Evolutionary conservation across 768 basidiomycete species (phyloP), one percentile per base, ranked within the genome.

Genomic region (Baorangia bicolor): DNA sequence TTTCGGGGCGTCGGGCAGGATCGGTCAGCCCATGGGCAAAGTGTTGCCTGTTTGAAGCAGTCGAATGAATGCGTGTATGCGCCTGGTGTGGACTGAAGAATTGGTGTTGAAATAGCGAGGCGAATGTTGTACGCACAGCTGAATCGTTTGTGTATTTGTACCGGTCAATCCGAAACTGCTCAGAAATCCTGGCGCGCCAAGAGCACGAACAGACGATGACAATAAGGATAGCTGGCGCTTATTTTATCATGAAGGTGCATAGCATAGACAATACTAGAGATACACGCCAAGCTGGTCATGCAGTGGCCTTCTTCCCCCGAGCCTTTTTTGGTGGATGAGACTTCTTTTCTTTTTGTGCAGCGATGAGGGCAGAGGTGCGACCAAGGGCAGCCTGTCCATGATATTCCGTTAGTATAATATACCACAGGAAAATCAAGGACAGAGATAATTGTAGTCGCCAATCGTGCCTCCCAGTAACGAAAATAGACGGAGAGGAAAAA

Each of bases 331-430:
- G 75, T 66, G 80, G 88, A 61, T 72, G 64, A 12, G 82, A 67
- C 73, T 88, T 90, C 72, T 82, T 87, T 71, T 87, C 85, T 68
- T 80, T 84, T 75, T 90, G 87, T 49, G 89, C 73, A 27, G 79
- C 81, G 52, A 86, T 60, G 58, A 92, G 78, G 40, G 89, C 87
- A 57, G 89, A 90, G 27, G 85, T 81, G 58, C 91, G 89, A 45
- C 86, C 88, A 43, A 93, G 80, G 58, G 85, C 78, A 57, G 87
- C 87, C 90, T 92, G 64, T 60, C 46, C 51, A 37, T 34, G 53
- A 51, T 14, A 45, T 50, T 37, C 50, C 38, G 59, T 71, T 23
- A 71, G 71, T 44, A 57, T n/a, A 35, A 21, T 3, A 84, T 85
- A 86, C 86, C 84, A 82, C 78, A 68, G 49, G 23, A 57, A 30